Evolutionary conservation across 179 eudicot genomes (phyloP), one percentile per base, ranked within the genome.

Genomic region (Heliamphora pulchella): DNA sequence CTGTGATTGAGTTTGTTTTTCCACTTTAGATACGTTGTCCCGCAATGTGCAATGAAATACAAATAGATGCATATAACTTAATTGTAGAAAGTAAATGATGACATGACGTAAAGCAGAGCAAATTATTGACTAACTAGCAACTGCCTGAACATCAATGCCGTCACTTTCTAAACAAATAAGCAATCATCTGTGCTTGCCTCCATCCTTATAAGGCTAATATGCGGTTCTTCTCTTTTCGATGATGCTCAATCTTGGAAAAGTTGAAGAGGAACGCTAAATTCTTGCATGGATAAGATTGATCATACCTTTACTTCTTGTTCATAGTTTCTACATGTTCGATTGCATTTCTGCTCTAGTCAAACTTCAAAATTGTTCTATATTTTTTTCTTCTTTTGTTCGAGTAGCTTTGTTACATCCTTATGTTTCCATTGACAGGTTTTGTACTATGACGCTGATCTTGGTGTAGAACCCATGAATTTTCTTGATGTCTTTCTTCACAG

Each of bases 401-500:
- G 67, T 18, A 43, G 69, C 71, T 41, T 44, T 48, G 31, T 5
- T 31, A 48, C 75, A 13, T 80, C 5, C 44, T 18, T 48, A 68
- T n/a, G 53, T 65, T 13, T 20, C 22, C 63, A 62, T 83, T 74
- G 64, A 54, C 81, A 95, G 98, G 92, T 88, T 81, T 74, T 91
- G 63, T 92, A 91, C 79, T 87, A 92, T 91, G 99, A 96, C 86
- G 82, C 92, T 76, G 98, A 96, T 84, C 83, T 87, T 78, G 93
- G 89, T 74, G 87, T 87, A 63, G 94, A 94, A 83, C 93, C 96
- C 59, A 81, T 96, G 94, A 91, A 87, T 79, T 96, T 96, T 72
- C 89, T 88, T 58, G 96, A 90, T 85, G 93, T 96, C 71, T 95
- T 96, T 84, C 97, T 96, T 81, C 84, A 82, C 65, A 96, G 99